phyloP scores from a whole-genome alignment of 2,329 filamentous ascomycete genomes.

The Emericellopsis atlantica region DNA sequence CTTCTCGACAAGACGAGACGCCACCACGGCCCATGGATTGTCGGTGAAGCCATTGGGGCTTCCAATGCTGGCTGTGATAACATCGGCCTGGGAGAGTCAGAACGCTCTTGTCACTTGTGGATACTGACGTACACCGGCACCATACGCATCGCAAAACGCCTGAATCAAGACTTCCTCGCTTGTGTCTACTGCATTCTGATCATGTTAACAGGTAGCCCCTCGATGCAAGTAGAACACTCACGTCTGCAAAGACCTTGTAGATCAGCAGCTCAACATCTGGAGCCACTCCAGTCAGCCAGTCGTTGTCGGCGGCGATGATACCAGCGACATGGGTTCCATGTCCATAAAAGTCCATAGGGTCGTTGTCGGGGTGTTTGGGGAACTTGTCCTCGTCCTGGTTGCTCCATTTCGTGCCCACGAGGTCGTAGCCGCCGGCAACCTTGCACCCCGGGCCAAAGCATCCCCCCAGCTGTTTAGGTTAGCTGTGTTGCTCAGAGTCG shows the following conservation, averaged over 20 bases:
- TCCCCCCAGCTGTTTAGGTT: conserved; percentile 18
- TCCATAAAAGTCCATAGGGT: conserved; percentile 19
- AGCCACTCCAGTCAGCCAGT: conserved; percentile 20
- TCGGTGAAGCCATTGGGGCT: conserved; percentile 22
- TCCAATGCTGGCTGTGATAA: conserved; percentile 29
- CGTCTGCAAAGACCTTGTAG: conserved; percentile 20
- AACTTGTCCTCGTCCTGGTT: conserved; percentile 13
- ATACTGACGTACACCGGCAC: conserved; percentile 13
- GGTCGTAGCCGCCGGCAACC: conserved; percentile 22
- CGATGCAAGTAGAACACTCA: neutral
- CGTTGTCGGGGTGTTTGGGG: conserved; percentile 18
- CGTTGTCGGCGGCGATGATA: conserved; percentile 10
- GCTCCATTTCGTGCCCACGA: conserved; percentile 20
- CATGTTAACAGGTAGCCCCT: neutral
- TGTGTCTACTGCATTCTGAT: conserved; percentile 5
- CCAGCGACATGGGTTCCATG: conserved; percentile 23
- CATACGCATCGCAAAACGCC: conserved; percentile 22
- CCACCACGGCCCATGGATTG: conserved; percentile 28
- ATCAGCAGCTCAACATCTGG: conserved; percentile 22
- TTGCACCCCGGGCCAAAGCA: conserved; percentile 26
- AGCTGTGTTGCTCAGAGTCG: neutral
- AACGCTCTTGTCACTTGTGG: neutral
- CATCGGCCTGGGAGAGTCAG: conserved; percentile 18
- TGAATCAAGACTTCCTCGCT: conserved; percentile 18
- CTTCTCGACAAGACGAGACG: conserved; percentile 24